Evolutionary conservation across 176 grass and related monocot species (phyloP).

Genomic region (Guadua angustifolia): DNA sequence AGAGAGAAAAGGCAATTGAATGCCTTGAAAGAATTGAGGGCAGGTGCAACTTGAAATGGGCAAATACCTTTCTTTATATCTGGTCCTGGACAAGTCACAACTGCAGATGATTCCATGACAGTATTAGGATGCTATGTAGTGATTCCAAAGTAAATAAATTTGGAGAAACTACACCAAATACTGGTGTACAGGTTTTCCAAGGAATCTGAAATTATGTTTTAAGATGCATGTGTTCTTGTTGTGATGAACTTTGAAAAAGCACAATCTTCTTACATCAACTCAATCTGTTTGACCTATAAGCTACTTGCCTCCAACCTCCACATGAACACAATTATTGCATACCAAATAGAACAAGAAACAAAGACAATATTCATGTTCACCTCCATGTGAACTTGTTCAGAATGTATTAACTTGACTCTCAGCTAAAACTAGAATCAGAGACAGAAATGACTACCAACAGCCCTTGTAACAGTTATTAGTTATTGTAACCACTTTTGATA

Average conservation of each 20-base stretch:
- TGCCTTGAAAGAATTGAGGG: conserved; percentile 3
- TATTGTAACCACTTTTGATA: conserved; percentile 8
- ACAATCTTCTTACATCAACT: neutral
- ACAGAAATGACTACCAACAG: conserved; percentile 16
- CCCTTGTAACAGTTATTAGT: neutral
- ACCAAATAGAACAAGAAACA: neutral
- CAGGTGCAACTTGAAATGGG: neutral
- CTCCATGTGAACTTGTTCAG: neutral
- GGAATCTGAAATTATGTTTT: conserved; percentile 25
- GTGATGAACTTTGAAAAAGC: neutral
- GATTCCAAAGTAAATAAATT: conserved; percentile 27
- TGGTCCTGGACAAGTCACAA: neutral
- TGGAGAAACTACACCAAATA: neutral
- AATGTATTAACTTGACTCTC: neutral
- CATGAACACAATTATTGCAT: conserved; percentile 10
- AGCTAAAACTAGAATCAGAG: conserved; percentile 10
- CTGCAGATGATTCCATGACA: conserved; percentile 17
- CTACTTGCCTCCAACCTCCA: conserved; percentile 5
- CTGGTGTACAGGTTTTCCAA: neutral
- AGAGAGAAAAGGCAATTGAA: neutral
- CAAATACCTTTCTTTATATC: neutral
- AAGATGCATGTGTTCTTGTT: neutral
- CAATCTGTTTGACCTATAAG: conserved; percentile 11
- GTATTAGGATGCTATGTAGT: neutral
- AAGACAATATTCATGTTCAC: neutral